Evolutionary conservation across 371 early-diverging fungal genomes (phyloP).

Genomic region (Saksenaea oblongispora): DNA sequence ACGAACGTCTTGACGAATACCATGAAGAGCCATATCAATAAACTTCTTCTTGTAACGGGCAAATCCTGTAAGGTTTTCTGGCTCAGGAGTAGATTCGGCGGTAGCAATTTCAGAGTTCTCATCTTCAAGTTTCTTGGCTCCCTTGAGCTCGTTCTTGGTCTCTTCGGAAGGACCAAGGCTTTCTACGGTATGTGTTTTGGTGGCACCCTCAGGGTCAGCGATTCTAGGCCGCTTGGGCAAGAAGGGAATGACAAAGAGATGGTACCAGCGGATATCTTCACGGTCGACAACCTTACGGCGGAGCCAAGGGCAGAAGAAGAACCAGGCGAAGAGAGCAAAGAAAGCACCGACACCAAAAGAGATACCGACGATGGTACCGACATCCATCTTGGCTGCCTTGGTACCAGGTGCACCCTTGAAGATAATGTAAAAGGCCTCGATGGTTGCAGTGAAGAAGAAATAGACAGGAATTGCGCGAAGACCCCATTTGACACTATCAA

Average conservation of each 20-base stretch:
- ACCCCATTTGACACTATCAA: slow-evolving; percentile 74
- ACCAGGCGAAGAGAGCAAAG: slow-evolving; percentile 55
- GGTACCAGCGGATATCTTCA: slow-evolving; percentile 74
- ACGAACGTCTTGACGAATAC: slow-evolving; percentile 66
- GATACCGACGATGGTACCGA: slow-evolving; percentile 57
- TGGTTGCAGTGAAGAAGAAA: slow-evolving; percentile 70
- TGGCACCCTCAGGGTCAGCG: slow-evolving; percentile 13
- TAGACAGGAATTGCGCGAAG: slow-evolving; percentile 78
- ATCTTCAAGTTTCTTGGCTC: slow-evolving; percentile 9
- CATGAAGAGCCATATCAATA: slow-evolving; percentile 25
- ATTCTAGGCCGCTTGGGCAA: slow-evolving; percentile 45
- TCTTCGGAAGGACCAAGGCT: not conserved
- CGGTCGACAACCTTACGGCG: slow-evolving; percentile 62
- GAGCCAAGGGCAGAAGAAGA: slow-evolving; percentile 70
- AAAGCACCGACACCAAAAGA: slow-evolving; percentile 59
- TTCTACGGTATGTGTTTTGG: not conserved
- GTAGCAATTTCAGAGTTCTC: not conserved
- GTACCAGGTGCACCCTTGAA: slow-evolving; percentile 70
- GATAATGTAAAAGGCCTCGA: slow-evolving; percentile 75
- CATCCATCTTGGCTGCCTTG: slow-evolving; percentile 35
- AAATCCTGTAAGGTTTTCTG: not conserved
- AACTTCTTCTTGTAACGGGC: slow-evolving; percentile 17
- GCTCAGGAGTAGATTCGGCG: not conserved
- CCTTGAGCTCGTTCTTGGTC: not conserved
- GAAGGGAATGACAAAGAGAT: slow-evolving; percentile 57